Evolutionary conservation across 768 basidiomycete genomes (phyloP).

Genomic region (Infundibulicybe gibba): DNA sequence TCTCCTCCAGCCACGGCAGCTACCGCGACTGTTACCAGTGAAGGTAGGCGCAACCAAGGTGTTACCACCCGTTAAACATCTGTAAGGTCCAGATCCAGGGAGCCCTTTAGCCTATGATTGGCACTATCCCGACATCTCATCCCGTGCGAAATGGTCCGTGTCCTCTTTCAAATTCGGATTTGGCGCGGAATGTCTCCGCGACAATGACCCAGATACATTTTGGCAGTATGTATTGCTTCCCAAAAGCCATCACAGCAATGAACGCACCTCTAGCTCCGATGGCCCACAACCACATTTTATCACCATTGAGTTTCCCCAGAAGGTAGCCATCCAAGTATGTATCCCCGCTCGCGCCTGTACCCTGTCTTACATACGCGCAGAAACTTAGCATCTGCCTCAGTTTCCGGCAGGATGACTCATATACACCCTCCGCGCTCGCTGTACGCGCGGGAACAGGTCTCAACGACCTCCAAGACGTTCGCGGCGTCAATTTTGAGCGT

Average conservation of each 20-base stretch:
- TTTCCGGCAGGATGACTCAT: slow-evolving; percentile 88
- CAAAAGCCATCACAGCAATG: neutral
- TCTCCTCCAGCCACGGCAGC: too few species aligned
- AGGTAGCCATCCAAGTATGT: slow-evolving; percentile 81
- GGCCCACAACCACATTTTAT: slow-evolving; percentile 97
- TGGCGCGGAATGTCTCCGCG: slow-evolving; percentile 87
- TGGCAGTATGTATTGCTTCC: slow-evolving; percentile 81
- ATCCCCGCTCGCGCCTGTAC: neutral
- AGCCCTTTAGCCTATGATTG: slow-evolving; percentile 19
- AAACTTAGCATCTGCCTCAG: slow-evolving; percentile 86
- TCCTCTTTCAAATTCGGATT: slow-evolving; percentile 97
- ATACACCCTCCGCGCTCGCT: slow-evolving; percentile 89
- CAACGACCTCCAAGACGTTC: slow-evolving; percentile 90
- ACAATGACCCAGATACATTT: slow-evolving; percentile 88
- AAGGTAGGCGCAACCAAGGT: too few species aligned
- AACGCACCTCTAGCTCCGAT: slow-evolving; percentile 58
- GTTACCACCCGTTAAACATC: too few species aligned
- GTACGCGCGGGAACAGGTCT: slow-evolving; percentile 91
- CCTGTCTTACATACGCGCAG: slow-evolving; percentile 29
- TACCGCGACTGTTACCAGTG: too few species aligned
- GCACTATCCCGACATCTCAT: slow-evolving; percentile 82
- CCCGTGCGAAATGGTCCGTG: slow-evolving; percentile 91
- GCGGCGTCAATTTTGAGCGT: slow-evolving; percentile 79
- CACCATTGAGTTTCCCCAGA: slow-evolving; percentile 88
- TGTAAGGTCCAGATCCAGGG: too few species aligned